These are phyloP conservation scores for Venturiaceae sp. DNA, from an alignment of 2,329 filamentous ascomycete species.

Conservation along the genomic window DNA sequence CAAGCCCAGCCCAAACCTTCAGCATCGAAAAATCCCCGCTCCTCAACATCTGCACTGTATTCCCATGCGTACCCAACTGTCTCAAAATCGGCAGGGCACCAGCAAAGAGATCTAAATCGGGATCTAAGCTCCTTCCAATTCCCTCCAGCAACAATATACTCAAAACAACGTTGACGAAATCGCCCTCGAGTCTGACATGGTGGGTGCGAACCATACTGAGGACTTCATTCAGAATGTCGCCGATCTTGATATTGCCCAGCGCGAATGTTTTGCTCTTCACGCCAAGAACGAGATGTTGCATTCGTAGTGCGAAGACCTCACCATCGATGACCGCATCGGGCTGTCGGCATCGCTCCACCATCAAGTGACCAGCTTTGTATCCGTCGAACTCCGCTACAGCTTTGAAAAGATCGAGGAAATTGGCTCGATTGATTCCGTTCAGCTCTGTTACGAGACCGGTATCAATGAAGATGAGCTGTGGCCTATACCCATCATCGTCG, in stretches of 20 bases:
- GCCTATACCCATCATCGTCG: slow-evolving; percentile 79
- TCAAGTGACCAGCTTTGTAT: slow-evolving; percentile 86
- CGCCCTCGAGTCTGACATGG: slow-evolving; percentile 89
- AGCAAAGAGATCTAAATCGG: slow-evolving; percentile 76
- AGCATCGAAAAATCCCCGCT: slow-evolving; percentile 56
- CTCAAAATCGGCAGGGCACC: slow-evolving; percentile 83
- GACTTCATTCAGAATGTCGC: slow-evolving; percentile 86
- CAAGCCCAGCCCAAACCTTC: slow-evolving; percentile 82
- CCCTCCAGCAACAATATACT: slow-evolving; percentile 90
- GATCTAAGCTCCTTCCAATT: slow-evolving; percentile 80
- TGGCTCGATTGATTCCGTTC: slow-evolving; percentile 73
- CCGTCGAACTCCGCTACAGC: slow-evolving; percentile 95
- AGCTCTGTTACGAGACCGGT: slow-evolving; percentile 92
- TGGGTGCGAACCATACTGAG: slow-evolving; percentile 84
- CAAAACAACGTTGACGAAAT: slow-evolving; percentile 97
- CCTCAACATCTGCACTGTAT: slow-evolving; percentile 39
- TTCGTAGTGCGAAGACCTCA: slow-evolving; percentile 87
- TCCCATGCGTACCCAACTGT: slow-evolving; percentile 72
- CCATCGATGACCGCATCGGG: slow-evolving; percentile 81
- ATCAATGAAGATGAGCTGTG: slow-evolving; percentile 95
- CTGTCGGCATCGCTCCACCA: slow-evolving; percentile 92
- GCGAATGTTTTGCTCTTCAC: slow-evolving; percentile 89
- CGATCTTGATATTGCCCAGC: slow-evolving; percentile 89
- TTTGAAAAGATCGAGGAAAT: slow-evolving; percentile 94
- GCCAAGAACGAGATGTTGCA: slow-evolving; percentile 89